Conservation (phyloP, 169 alveolate species). For the Cryptosporidium viatorum region DNA sequence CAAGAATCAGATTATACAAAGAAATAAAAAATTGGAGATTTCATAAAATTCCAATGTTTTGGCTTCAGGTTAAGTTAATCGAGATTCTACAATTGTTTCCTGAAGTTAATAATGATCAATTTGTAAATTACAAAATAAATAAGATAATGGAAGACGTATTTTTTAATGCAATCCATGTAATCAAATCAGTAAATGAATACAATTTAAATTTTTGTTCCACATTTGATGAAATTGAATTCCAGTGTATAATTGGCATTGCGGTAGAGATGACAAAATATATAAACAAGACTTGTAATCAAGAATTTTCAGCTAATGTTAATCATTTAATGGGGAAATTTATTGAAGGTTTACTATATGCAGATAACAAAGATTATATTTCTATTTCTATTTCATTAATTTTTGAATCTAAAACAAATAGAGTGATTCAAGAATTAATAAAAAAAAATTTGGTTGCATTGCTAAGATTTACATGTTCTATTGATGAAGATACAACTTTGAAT, state of each 20-base stretch:
- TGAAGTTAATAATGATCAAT: background rate
- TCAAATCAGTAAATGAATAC: background rate
- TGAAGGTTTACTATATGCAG: constrained; percentile 44
- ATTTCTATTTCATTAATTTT: constrained; percentile 47
- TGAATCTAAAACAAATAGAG: constrained; percentile 10
- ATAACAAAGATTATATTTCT: constrained; percentile 45
- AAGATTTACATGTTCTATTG: constrained; percentile 23
- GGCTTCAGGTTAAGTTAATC: constrained; percentile 63
- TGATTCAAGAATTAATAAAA: constrained; percentile 16
- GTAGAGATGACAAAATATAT: constrained; percentile 38
- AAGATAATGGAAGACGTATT: constrained; percentile 40
- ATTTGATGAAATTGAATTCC: constrained; percentile 31
- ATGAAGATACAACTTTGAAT: constrained; percentile 46
- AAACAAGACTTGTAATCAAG: background rate
- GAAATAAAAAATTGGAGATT: constrained; percentile 23
- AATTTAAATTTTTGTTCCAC: background rate
- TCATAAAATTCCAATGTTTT: constrained; percentile 62
- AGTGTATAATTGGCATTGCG: constrained; percentile 50
- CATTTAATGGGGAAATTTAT: constrained; percentile 52
- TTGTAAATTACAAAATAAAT: constrained; percentile 19
- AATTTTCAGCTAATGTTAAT: constrained; percentile 2
- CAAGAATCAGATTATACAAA: background rate
- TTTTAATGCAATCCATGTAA: constrained; percentile 34
- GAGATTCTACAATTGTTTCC: constrained; percentile 18
- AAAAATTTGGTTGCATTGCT: constrained; percentile 18